Evolutionary conservation across 2,329 filamentous ascomycete genomes (phyloP).

Genomic region (Monosporascus sp.): DNA sequence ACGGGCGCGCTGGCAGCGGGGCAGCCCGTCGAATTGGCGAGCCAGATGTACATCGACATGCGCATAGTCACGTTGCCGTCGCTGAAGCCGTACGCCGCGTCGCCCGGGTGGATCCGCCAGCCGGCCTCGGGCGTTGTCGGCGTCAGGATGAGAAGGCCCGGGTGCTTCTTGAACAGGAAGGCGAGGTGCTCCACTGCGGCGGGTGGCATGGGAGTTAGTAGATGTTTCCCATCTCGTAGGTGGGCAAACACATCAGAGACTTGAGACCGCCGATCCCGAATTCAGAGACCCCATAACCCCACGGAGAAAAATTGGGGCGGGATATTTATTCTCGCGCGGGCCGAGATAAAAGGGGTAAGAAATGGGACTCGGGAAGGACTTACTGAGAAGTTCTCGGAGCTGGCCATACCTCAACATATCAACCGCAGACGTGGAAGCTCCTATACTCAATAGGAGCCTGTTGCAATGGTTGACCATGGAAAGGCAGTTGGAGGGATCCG

Average conservation of each 20-base stretch:
- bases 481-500: constrained; percentile 44
- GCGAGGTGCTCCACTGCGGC: constrained; percentile 34
- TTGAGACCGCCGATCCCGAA: no score
- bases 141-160: constrained; percentile 71
- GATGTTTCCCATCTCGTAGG: no score
- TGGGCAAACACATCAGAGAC: no score
- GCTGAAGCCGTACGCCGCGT: constrained; percentile 64
- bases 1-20: constrained; percentile 71
- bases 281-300: no score
- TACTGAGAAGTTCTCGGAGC: constrained; percentile 63
- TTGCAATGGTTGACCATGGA: constrained; percentile 59
- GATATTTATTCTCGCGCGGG: not conserved
- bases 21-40: constrained; percentile 76
- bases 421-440: constrained; percentile 54
- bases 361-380: not conserved
- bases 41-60: constrained; percentile 80
- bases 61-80: constrained; percentile 69
- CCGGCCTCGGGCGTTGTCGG: constrained; percentile 73
- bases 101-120: constrained; percentile 57
- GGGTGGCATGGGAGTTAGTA: constrained; percentile 51
- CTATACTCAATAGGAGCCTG: constrained; percentile 62
- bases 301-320: not conserved
- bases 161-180: constrained; percentile 55
- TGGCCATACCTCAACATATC: constrained; percentile 71
- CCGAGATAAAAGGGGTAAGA: not conserved